A percentile compares a stretch with the other conserved stretches of the same genome.
phyloP scores from a whole-genome alignment of 1,139 yeast species.

The Candida buenavistaensis region DNA sequence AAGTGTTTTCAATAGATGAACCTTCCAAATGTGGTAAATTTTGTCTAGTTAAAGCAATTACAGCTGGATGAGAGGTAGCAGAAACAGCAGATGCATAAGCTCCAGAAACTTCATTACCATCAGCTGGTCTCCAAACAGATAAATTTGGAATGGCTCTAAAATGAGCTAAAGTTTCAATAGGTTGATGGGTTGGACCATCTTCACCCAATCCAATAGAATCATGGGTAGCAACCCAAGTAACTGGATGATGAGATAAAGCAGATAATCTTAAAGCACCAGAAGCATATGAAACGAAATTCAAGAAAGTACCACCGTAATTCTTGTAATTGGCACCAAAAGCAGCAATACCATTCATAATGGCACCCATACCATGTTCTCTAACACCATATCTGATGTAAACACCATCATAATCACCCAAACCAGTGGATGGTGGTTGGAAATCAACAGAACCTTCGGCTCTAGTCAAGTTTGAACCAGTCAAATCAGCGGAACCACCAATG shows the following conservation, averaged over 20 bases:
- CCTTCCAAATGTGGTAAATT: conserved; percentile 96
- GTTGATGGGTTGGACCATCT: conserved; percentile 99
- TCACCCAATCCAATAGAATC: conserved; percentile 99
- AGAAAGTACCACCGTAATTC: conserved; percentile 97
- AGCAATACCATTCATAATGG: conserved; percentile 95
- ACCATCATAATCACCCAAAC: conserved; percentile 86
- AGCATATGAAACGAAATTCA: conserved; percentile 96
- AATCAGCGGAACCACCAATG: conserved; percentile 97
- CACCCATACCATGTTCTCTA: conserved; percentile 99
- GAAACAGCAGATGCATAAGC: conserved; percentile 84
- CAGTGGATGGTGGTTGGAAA: conserved; percentile 88
- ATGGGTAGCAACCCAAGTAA: conserved; percentile 97
- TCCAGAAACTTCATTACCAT: conserved; percentile 98
- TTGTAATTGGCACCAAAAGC: conserved; percentile 93
- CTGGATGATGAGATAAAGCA: conserved; percentile 91
- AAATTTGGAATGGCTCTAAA: conserved; percentile 95
- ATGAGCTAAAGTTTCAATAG: conserved; percentile 97
- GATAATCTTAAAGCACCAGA: conserved; percentile 96
- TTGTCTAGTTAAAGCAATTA: conserved; percentile 95
- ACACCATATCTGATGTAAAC: conserved; percentile 98
- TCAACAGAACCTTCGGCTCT: conserved; percentile 83
- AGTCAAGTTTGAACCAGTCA: conserved; percentile 97
- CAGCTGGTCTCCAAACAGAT: conserved; percentile 99
- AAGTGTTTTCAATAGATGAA: conserved; percentile 86
- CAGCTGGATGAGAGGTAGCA: conserved; percentile 75